A percentile compares a stretch with the other conserved stretches of the same genome.
Evolutionary conservation across 2,329 filamentous ascomycete species (phyloP).

Genomic region (Mycosphaerella sp.): DNA sequence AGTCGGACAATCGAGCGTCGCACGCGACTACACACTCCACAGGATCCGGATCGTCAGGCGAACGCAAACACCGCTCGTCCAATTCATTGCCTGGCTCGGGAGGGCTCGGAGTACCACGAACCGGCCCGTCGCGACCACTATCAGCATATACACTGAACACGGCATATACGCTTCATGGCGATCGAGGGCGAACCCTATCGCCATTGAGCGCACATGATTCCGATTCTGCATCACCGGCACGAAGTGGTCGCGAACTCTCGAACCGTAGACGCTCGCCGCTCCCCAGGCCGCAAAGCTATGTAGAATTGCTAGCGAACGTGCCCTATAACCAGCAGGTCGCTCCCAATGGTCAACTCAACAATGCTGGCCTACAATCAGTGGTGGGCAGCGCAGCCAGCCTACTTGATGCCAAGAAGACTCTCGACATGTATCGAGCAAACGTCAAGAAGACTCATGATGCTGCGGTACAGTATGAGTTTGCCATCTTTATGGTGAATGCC

Average conservation of each 20-base stretch:
- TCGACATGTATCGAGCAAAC: constrained; percentile 96
- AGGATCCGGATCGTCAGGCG: constrained; percentile 27
- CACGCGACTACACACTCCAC: constrained; percentile 29
- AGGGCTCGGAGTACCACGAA: constrained; percentile 40
- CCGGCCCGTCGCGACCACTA: constrained; percentile 48
- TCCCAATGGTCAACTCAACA: constrained; percentile 62
- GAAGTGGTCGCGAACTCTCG: constrained; percentile 45
- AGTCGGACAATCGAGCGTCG: constrained; percentile 26
- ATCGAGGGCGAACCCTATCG: constrained; percentile 58
- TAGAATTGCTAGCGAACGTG: constrained; percentile 54
- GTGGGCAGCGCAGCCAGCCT: constrained; percentile 88
- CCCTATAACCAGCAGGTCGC: constrained; percentile 76
- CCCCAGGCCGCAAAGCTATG: constrained; percentile 52
- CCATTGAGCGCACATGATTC: constrained; percentile 41
- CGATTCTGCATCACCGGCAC: constrained; percentile 36
- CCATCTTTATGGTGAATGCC: constrained; percentile 84
- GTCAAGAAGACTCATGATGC: constrained; percentile 94
- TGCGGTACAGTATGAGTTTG: constrained; percentile 91
- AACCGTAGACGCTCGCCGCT: constrained; percentile 52
- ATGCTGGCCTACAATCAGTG: constrained; percentile 67
- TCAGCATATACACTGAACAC: constrained; percentile 67
- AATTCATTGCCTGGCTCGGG: constrained; percentile 29
- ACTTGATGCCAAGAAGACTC: constrained; percentile 82
- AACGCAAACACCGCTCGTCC: constrained; percentile 14
- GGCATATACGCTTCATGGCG: constrained; percentile 67